Conservation (phyloP, 371 early-diverging fungal species). For the Dinochytrium kinnereticum region DNA sequence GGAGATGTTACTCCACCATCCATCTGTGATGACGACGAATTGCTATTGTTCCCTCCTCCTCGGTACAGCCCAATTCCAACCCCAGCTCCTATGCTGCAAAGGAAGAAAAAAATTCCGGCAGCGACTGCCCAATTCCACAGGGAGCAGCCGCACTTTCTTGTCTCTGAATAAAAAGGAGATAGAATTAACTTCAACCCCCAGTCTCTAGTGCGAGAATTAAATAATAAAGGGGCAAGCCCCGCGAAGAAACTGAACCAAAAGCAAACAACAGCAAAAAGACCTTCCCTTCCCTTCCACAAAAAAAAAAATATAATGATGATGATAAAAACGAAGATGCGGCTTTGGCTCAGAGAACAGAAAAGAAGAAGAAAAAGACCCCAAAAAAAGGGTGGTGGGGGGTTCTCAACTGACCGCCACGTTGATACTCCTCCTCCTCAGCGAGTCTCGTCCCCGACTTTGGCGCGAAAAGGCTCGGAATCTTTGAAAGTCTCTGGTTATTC, state of each 20-base stretch:
- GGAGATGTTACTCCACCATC: neutral
- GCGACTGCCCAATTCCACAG: neutral
- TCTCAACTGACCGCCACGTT: too few relatives aligned
- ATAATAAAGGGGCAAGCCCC: too few relatives aligned
- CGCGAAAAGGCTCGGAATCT: neutral
- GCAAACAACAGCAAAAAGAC: too few relatives aligned
- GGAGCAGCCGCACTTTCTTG: neutral
- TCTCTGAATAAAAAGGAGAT: neutral
- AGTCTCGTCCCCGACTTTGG: neutral
- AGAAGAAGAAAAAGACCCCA: too few relatives aligned
- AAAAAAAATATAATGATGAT: too few relatives aligned
- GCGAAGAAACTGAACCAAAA: too few relatives aligned
- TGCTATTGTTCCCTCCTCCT: neutral
- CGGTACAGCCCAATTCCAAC: neutral
- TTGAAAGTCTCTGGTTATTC: neutral
- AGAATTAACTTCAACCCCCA: neutral
- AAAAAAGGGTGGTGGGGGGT: too few relatives aligned
- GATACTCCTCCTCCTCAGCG: neutral
- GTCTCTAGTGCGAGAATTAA: neutral
- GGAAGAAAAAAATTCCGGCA: neutral
- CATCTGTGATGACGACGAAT: neutral
- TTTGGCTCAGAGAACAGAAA: too few relatives aligned
- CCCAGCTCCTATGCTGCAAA: neutral
- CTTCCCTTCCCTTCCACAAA: too few relatives aligned
- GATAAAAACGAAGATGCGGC: too few relatives aligned